Evolutionary conservation across 2,329 filamentous ascomycete genomes (phyloP).

Genomic region (Colletotrichum endophyticum): DNA sequence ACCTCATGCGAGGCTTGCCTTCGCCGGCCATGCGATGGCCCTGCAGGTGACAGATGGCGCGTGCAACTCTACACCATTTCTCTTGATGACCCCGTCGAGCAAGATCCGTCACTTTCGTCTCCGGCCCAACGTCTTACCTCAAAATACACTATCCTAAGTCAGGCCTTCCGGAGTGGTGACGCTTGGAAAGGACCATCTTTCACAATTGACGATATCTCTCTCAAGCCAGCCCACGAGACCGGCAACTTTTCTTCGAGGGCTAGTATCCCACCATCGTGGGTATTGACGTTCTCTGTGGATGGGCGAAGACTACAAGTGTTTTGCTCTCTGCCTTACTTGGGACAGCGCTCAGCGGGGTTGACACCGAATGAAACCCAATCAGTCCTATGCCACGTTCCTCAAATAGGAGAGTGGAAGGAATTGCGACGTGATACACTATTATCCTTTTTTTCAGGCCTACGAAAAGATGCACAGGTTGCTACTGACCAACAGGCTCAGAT

Average conservation of each 20-base stretch:
- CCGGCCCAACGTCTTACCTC: neutral
- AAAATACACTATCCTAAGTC: neutral
- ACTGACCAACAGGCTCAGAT: neutral
- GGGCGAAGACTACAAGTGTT: neutral
- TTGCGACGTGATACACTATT: neutral
- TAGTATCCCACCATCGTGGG: neutral
- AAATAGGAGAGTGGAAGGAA: neutral
- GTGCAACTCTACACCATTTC: neutral
- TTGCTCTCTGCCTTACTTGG: neutral
- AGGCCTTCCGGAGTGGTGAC: neutral
- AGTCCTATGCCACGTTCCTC: neutral
- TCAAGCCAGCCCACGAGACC: neutral
- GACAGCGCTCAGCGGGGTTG: neutral
- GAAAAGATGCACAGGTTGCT: neutral
- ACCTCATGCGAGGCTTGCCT: neutral
- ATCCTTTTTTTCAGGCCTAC: neutral
- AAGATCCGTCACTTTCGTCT: neutral
- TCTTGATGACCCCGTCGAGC: neutral
- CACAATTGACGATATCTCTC: neutral
- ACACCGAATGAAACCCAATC: neutral
- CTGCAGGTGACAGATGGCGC: neutral
- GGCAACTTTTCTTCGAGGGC: neutral
- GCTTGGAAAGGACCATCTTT: neutral
- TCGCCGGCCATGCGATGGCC: neutral
- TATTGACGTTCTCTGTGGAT: neutral